Percentiles rank a stretch among this genome's conserved stretches.
Evolutionary conservation across 1,284 basidiomycete genomes (phyloP).

Genomic region (Naganishia cerealis): DNA sequence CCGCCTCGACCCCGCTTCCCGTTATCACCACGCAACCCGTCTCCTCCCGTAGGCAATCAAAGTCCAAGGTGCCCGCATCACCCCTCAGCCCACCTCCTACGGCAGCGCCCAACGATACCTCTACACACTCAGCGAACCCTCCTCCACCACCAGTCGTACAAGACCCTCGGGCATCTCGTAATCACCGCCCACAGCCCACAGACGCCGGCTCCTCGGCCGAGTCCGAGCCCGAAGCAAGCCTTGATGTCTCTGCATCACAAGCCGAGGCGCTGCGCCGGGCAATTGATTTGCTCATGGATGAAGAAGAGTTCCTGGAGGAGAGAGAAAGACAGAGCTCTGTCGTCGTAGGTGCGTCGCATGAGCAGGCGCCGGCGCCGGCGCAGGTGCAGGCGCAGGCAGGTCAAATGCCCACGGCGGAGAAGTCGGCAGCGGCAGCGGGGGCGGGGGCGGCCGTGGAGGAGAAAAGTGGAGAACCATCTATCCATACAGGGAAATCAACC

Average conservation of each 20-base stretch:
- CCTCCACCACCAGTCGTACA: too few relatives aligned
- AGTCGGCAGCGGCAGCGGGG: not conserved
- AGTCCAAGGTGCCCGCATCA: too few relatives aligned
- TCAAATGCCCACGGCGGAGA: not conserved
- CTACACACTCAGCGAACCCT: too few relatives aligned
- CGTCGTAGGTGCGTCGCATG: not conserved
- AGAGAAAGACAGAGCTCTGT: not conserved
- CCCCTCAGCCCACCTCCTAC: too few relatives aligned
- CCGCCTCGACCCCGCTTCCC: not conserved
- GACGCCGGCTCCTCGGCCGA: too few relatives aligned
- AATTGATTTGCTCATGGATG: slow-evolving; percentile 19
- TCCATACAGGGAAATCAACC: not conserved
- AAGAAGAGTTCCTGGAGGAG: slow-evolving; percentile 16
- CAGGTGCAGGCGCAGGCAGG: not conserved
- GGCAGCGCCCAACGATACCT: too few relatives aligned
- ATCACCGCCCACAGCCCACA: too few relatives aligned
- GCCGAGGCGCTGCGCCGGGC: slow-evolving; percentile 11
- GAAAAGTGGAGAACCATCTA: not conserved
- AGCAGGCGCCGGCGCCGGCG: too few relatives aligned
- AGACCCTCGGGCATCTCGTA: too few relatives aligned
- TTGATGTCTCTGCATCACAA: slow-evolving; percentile 13
- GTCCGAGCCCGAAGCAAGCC: not conserved
- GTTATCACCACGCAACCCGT: not conserved
- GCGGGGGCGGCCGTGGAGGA: not conserved
- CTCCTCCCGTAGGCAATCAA: not conserved